Conservation (phyloP, 169 alveolate genomes). For the Plasmodium falciparum region DNA sequence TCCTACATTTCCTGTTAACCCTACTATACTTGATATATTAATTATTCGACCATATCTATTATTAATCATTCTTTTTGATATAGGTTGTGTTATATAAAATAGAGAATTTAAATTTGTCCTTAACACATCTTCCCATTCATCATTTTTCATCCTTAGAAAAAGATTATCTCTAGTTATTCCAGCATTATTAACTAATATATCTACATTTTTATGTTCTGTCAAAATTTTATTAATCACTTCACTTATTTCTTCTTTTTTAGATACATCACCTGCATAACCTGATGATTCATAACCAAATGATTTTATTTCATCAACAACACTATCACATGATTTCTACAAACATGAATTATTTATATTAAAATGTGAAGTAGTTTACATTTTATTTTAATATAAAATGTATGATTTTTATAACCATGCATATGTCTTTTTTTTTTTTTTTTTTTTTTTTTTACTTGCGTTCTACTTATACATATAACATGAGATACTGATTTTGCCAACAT, state of each 20-base stretch:
- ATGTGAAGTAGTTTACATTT: neutral
- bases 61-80: slow-evolving; percentile 76
- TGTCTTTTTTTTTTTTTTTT: neutral
- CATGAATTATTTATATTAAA: neutral
- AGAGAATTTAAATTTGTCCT: slow-evolving; percentile 87
- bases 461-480: slow-evolving; percentile 78
- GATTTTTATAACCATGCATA: neutral
- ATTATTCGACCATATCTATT: slow-evolving; percentile 82
- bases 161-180: slow-evolving; percentile 92
- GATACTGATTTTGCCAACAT: slow-evolving; percentile 79
- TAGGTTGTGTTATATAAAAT: slow-evolving; percentile 78
- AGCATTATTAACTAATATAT: slow-evolving; percentile 93
- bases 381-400: neutral
- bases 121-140: slow-evolving; percentile 92
- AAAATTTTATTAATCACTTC: slow-evolving; percentile 73
- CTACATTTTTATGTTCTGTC: slow-evolving; percentile 85
- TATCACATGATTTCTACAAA: slow-evolving; percentile 79
- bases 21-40: slow-evolving; percentile 87
- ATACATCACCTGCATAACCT: slow-evolving; percentile 81
- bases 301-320: slow-evolving; percentile 76
- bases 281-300: slow-evolving; percentile 67
- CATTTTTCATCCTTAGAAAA: slow-evolving; percentile 89
- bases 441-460: slow-evolving; percentile 62
- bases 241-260: slow-evolving; percentile 74
- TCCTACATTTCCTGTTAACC: slow-evolving; percentile 92